Base-by-base conservation (phyloP, 2,329 filamentous ascomycete genomes). In the Pseudogymnoascus sp. region DNA sequence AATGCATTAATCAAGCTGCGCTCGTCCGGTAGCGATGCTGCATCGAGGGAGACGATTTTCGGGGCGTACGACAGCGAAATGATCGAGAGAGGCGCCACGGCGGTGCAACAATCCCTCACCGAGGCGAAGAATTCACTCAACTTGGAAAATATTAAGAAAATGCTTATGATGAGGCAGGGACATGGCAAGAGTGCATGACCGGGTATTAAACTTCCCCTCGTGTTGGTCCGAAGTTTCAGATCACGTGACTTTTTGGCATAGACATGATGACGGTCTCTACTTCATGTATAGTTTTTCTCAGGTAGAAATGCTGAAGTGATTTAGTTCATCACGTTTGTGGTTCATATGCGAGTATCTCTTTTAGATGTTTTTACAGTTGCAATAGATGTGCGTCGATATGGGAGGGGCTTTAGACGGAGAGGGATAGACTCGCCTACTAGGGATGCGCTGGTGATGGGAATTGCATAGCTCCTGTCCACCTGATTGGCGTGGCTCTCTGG, bases 51-150 rank as follows among this genome's bases (percentile, higher is more conserved):
- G 39, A 59, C 64, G 15, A 62, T 63, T 4, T 65, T 76, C 29
- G 59, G 61, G 21, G 66, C 65, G 0, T 76, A 74, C 24, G 69
- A 73, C 26, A 68, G 64, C 0, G 72, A 75, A 29, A 67, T 75
- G 58, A 62, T 74, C 9, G 65, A 67, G 44, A 64, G 75, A 24
- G 74, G 74, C 1, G 67, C 65, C 6, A 68, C 68, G 10, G 75
- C 74, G 0, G 73, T 75, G 31, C 63, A 64, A 13, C 70, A 76
- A 63, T 70, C 73, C 1, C 61, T 75, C 6, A 63, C 69, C 15
- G 73, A 74, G 61, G 72, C 71, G 0, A 67, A 71, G 44, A 66
- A 70, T 29, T 68, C 71, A 4, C 67, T 75, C 24, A 67, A 73
- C 44, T 37, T 66, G 7, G 64, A 69, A 6, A 71, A 62, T 4